Evolutionary conservation across 75 land plant genomes (phyloP).

Genomic region (Gnetum montanum): DNA sequence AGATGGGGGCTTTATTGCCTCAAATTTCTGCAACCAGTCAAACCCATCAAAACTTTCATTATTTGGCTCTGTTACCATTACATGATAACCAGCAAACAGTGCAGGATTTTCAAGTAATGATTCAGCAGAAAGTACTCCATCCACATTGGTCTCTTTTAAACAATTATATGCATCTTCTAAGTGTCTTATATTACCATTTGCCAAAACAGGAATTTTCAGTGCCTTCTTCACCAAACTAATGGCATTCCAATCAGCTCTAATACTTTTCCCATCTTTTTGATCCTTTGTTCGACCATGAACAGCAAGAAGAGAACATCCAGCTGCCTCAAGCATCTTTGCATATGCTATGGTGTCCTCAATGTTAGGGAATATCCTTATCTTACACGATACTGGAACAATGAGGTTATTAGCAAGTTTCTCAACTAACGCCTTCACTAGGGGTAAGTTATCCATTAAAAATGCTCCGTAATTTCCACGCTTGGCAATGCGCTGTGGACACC

Average conservation of each 20-base stretch:
- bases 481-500: constrained; percentile 99
- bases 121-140: constrained; percentile 95
- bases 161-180: constrained; percentile 75
- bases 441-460: constrained; percentile 94
- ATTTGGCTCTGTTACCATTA: constrained; percentile 27
- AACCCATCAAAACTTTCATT: constrained; percentile 14
- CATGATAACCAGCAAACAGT: constrained; percentile 75
- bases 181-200: constrained; percentile 91
- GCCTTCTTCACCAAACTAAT: constrained; percentile 76
- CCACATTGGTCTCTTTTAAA: constrained; percentile 72
- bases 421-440: constrained; percentile 75
- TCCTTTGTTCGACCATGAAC: constrained; percentile 97
- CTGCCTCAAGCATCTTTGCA: constrained; percentile 93
- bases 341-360: constrained; percentile 78
- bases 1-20: background rate
- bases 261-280: constrained; percentile 72
- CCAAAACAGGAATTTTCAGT: constrained; percentile 86
- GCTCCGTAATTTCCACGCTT: constrained; percentile 95
- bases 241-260: constrained; percentile 79
- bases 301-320: constrained; percentile 94
- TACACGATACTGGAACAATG: constrained; percentile 87
- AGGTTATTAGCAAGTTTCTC: constrained; percentile 61
- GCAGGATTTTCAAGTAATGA: constrained; percentile 98
- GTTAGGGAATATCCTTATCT: constrained; percentile 81
- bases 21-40: constrained; percentile 2